phyloP scores from a whole-genome alignment of 306 rosid genomes.

The Glycine latifolia region DNA sequence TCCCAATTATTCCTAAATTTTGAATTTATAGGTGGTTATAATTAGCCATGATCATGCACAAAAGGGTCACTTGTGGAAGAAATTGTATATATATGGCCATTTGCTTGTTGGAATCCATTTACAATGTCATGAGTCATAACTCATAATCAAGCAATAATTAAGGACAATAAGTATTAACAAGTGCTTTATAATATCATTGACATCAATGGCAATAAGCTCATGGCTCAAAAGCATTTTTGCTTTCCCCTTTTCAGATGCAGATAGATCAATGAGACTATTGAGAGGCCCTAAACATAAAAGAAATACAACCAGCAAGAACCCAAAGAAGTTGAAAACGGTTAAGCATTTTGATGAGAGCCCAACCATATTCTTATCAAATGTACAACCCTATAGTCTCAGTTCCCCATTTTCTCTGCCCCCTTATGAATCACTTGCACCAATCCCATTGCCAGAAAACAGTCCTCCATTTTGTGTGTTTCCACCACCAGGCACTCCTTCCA shows the following conservation, averaged over 20 bases:
- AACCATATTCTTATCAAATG: slow-evolving; percentile 55
- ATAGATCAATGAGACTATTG: slow-evolving; percentile 52
- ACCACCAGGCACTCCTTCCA: slow-evolving; percentile 65
- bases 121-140: background rate
- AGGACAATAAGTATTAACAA: slow-evolving; percentile 1
- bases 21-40: background rate
- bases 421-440: slow-evolving; percentile 78
- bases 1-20: background rate
- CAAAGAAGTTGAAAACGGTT: slow-evolving; percentile 59
- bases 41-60: slow-evolving; percentile 39
- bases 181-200: slow-evolving; percentile 13
- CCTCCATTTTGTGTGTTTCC: slow-evolving; percentile 75
- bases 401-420: slow-evolving; percentile 82
- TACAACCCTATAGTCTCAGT: slow-evolving; percentile 68
- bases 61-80: slow-evolving; percentile 7
- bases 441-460: slow-evolving; percentile 58
- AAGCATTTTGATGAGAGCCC: slow-evolving; percentile 60
- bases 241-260: slow-evolving; percentile 62
- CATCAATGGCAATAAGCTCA: background rate
- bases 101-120: slow-evolving; percentile 26
- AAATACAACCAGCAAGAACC: slow-evolving; percentile 50
- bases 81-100: background rate
- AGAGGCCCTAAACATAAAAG: slow-evolving; percentile 51
- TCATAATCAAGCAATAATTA: slow-evolving; percentile 19
- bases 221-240: slow-evolving; percentile 9